Conservation (phyloP, 768 basidiomycete species). For the Porpolomopsis calyptriformis region DNA sequence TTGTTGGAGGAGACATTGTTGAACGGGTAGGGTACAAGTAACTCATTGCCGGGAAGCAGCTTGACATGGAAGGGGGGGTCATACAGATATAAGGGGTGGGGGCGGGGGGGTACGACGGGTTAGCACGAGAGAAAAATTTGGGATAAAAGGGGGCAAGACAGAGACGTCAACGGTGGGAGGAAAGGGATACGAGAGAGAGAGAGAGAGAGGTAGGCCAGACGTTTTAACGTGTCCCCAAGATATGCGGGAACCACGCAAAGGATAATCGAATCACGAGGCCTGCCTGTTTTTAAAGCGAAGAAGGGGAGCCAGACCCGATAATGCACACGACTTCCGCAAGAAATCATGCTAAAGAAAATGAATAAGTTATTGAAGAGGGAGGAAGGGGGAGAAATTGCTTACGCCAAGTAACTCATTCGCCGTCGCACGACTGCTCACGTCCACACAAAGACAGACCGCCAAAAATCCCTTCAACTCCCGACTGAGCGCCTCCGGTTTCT, state of each 20-base stretch:
- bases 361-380: constrained; percentile 8
- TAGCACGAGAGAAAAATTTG: background rate
- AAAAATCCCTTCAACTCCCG: constrained; percentile 92
- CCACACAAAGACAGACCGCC: constrained; percentile 96
- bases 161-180: background rate
- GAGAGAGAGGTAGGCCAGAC: constrained; percentile 8
- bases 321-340: constrained; percentile 76
- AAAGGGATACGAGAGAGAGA: constrained; percentile 3
- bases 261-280: constrained; percentile 25
- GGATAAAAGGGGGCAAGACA: background rate
- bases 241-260: background rate
- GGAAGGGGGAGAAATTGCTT: constrained; percentile 19
- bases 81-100: background rate
- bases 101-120: background rate
- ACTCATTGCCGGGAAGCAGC: too few species aligned
- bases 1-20: too few species aligned
- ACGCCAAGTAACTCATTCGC: constrained; percentile 80
- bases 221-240: too few species aligned
- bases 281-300: constrained; percentile 72
- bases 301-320: constrained; percentile 75
- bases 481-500: constrained; percentile 88
- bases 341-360: constrained; percentile 71
- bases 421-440: constrained; percentile 87
- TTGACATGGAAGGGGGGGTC: too few species aligned
- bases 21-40: too few species aligned